phyloP scores from a whole-genome alignment of 2,329 filamentous ascomycete genomes.

The Venturia nashicola region DNA sequence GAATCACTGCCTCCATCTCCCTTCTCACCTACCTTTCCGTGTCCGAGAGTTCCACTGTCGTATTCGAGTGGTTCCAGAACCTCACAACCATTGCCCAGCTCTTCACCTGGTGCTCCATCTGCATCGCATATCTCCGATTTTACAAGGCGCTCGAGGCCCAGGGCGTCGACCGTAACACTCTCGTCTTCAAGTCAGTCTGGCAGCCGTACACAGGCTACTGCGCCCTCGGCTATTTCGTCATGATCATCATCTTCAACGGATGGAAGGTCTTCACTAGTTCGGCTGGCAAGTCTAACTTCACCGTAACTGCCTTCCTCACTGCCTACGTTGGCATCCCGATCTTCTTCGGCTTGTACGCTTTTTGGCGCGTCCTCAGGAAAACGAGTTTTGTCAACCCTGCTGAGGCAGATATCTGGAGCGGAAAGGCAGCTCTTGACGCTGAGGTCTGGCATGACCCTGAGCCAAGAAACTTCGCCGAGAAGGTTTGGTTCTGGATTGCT shows the following conservation, averaged over 20 bases:
- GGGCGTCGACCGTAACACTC: conserved; percentile 24
- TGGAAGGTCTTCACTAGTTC: conserved; percentile 41
- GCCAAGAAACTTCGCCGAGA: conserved; percentile 33
- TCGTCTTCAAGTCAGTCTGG: conserved; percentile 25
- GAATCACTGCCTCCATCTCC: conserved; percentile 42
- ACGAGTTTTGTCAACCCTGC: conserved; percentile 36
- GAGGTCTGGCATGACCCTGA: conserved; percentile 31
- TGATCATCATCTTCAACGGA: conserved; percentile 41
- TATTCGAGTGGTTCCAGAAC: conserved; percentile 38
- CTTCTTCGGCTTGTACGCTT: conserved; percentile 37
- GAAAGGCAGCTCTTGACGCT: conserved; percentile 34
- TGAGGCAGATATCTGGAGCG: conserved; percentile 33
- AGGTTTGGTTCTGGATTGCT: conserved; percentile 36
- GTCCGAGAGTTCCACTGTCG: conserved; percentile 46
- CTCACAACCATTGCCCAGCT: conserved; percentile 28
- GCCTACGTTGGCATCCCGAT: conserved; percentile 34
- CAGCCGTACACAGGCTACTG: conserved; percentile 24
- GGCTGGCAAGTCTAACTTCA: conserved; percentile 23
- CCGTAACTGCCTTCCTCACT: conserved; percentile 36
- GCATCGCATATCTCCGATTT: conserved; percentile 25
- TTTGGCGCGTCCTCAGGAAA: conserved; percentile 55
- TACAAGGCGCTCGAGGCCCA: conserved; percentile 25
- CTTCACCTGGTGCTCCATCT: conserved; percentile 24
- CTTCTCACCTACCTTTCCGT: conserved; percentile 60
- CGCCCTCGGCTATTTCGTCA: conserved; percentile 31